Percentiles rank a stretch among this genome's conserved stretches.
These are phyloP conservation scores for Escallonia herrerae DNA, from an alignment of 129 eudicot species.

Conservation along the genomic window DNA sequence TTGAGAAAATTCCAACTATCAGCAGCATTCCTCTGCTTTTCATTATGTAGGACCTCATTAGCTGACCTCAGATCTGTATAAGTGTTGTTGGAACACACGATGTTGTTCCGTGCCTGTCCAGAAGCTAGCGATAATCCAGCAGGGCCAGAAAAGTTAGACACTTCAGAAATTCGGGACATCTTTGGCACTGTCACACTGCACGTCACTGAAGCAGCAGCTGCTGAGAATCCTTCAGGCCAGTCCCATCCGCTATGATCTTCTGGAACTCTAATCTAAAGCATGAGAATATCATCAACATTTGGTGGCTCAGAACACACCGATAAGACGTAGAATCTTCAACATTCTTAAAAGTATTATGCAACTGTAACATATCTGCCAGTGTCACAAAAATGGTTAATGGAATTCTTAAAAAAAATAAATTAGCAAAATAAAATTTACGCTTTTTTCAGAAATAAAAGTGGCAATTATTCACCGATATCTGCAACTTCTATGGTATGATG, in stretches of 20 bases:
- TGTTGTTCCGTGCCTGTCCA: conserved; percentile 20
- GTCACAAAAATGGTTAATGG: too few species aligned
- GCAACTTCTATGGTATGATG: too few species aligned
- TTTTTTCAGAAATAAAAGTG: too few species aligned
- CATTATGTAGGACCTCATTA: conserved; percentile 14
- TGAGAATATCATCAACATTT: conserved; percentile 54
- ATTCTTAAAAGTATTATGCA: not conserved
- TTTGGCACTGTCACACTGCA: conserved; percentile 18
- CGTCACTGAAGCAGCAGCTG: conserved; percentile 28
- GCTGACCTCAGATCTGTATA: conserved; percentile 15
- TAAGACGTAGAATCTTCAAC: conserved; percentile 34
- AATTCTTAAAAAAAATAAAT: too few species aligned
- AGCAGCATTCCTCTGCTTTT: conserved; percentile 12
- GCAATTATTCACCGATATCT: too few species aligned
- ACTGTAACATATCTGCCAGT: too few species aligned
- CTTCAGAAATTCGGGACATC: conserved; percentile 18
- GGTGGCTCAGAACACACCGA: conserved; percentile 52
- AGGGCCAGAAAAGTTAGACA: conserved; percentile 27
- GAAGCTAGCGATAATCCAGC: conserved; percentile 25
- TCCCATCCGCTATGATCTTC: conserved; percentile 73
- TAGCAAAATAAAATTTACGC: too few species aligned
- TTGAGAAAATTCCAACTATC: conserved; percentile 16
- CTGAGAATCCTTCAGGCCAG: conserved; percentile 67
- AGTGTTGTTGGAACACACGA: conserved; percentile 18
- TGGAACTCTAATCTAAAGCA: conserved; percentile 68